Percentiles rank a stretch among this genome's conserved stretches.
Conservation (phyloP, 495 filamentous ascomycete species). For the Terfezia claveryi region DNA sequence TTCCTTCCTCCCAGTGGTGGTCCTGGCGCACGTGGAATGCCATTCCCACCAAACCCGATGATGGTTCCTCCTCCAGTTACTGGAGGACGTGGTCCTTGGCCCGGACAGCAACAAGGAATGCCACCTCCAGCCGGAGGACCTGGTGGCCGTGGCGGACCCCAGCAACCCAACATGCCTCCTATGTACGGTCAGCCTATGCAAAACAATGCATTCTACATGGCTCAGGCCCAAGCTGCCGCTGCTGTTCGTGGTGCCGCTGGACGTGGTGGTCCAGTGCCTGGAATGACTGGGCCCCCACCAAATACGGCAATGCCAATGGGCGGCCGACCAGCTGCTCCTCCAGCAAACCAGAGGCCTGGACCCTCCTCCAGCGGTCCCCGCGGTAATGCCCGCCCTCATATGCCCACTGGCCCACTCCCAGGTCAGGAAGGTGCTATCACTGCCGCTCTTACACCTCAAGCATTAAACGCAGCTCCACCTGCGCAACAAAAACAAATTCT, state of each 20-base stretch:
- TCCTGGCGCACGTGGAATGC: constrained; percentile 46
- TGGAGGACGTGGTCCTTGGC: constrained; percentile 23
- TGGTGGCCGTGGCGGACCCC: constrained; percentile 40
- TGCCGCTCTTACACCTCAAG: constrained; percentile 23
- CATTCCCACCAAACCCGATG: constrained; percentile 60
- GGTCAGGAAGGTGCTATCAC: constrained; percentile 21
- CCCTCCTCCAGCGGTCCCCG: constrained; percentile 24
- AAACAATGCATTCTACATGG: constrained; percentile 10
- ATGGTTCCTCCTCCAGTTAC: constrained; percentile 56
- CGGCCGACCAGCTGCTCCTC: neutral
- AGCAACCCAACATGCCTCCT: constrained; percentile 20
- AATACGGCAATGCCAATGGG: neutral
- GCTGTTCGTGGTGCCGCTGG: constrained; percentile 12
- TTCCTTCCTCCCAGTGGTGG: constrained; percentile 35
- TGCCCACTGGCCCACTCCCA: constrained; percentile 10
- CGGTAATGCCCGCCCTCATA: neutral
- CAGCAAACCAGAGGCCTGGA: constrained; percentile 19
- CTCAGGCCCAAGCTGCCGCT: constrained; percentile 10
- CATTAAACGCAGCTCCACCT: constrained; percentile 27
- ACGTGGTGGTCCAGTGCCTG: constrained; percentile 8
- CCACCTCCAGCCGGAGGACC: constrained; percentile 20
- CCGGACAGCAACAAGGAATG: constrained; percentile 17
- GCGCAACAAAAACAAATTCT: constrained; percentile 91
- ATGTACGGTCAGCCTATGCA: constrained; percentile 27
- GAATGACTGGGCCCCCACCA: constrained; percentile 1